phyloP scores from a whole-genome alignment of 495 filamentous ascomycete genomes.

The Talaromyces proteolyticus region DNA sequence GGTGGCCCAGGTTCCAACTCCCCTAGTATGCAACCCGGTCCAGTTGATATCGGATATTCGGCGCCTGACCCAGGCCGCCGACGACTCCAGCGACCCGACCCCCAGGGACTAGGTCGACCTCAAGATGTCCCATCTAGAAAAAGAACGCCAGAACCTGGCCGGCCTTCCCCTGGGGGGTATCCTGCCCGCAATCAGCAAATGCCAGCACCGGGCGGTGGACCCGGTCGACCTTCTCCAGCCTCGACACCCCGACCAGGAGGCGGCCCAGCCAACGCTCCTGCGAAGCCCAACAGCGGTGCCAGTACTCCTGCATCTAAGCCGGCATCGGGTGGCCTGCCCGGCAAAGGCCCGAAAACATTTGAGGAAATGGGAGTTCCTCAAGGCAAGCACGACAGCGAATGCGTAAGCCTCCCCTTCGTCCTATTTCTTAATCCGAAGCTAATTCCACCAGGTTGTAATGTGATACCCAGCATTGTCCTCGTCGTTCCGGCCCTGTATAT shows the following conservation, averaged over 20 bases:
- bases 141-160: background rate
- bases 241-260: constrained; percentile 24
- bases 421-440: background rate
- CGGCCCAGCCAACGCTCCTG: constrained; percentile 15
- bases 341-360: constrained; percentile 91
- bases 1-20: constrained; percentile 27
- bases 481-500: constrained; percentile 8
- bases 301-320: constrained; percentile 20
- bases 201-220: constrained; percentile 1
- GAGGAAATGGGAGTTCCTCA: constrained; percentile 94
- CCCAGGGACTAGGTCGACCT: constrained; percentile 20
- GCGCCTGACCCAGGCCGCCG: constrained; percentile 40
- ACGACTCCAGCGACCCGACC: constrained; percentile 19
- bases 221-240: constrained; percentile 1
- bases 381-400: constrained; percentile 76
- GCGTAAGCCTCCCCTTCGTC: constrained; percentile 71
- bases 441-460: constrained; percentile 49
- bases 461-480: constrained; percentile 39
- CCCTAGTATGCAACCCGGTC: constrained; percentile 23
- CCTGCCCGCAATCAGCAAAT: constrained; percentile 2
- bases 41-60: constrained; percentile 48
- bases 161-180: background rate
- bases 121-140: no score
- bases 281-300: constrained; percentile 13
- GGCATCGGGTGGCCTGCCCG: constrained; percentile 48